A percentile compares a stretch with the other conserved stretches of the same genome.
phyloP scores from a whole-genome alignment of 306 rosid genomes.

The Gynostemma pentaphyllum region DNA sequence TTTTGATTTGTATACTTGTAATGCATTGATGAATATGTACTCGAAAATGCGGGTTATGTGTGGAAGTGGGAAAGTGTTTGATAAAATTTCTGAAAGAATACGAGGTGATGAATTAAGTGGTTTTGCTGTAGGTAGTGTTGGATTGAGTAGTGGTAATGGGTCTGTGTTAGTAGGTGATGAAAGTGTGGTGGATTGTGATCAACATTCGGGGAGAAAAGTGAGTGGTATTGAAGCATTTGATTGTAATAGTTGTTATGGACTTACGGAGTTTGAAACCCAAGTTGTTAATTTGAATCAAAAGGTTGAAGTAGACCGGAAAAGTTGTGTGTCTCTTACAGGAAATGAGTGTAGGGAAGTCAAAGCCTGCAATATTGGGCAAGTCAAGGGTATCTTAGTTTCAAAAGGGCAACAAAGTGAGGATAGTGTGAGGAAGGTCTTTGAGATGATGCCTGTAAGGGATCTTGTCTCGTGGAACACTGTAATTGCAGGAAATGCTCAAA shows the following conservation, averaged over 20 bases:
- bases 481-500: slow-evolving; percentile 54
- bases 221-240: slow-evolving; percentile 7
- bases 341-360: background rate
- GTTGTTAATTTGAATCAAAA: background rate
- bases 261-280: background rate
- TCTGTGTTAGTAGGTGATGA: background rate
- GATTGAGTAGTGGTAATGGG: background rate
- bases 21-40: slow-evolving; percentile 69
- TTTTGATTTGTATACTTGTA: slow-evolving; percentile 54
- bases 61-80: slow-evolving; percentile 23
- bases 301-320: background rate
- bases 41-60: slow-evolving; percentile 29
- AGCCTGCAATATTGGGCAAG: background rate
- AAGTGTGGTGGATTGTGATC: no score
- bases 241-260: background rate
- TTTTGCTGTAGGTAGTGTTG: background rate
- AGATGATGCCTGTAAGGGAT: slow-evolving; percentile 50
- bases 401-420: slow-evolving; percentile 8
- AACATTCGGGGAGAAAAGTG: background rate
- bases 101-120: background rate
- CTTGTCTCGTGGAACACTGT: slow-evolving; percentile 88
- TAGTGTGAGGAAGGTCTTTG: slow-evolving; percentile 53
- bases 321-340: background rate
- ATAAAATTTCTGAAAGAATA: slow-evolving; percentile 17
- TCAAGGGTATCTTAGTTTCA: background rate